Conservation (phyloP, 2,329 filamentous ascomycete genomes). For the Neofusicoccum sp. region DNA sequence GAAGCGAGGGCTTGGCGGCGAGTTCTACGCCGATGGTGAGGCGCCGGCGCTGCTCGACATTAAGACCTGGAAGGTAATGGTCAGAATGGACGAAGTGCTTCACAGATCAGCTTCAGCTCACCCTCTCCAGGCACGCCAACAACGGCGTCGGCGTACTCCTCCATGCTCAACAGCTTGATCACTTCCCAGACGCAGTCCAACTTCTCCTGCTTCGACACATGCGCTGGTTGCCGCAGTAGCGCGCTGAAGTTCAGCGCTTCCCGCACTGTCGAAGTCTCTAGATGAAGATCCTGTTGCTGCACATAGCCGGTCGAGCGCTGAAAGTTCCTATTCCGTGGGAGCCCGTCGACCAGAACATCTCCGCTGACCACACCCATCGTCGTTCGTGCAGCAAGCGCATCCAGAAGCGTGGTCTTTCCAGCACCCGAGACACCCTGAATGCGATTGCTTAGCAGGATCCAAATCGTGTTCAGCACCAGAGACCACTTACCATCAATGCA, state of each 20-base stretch:
- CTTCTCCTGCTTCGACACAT: conserved; percentile 75
- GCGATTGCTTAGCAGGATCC: conserved; percentile 52
- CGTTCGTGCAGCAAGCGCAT: conserved; percentile 81
- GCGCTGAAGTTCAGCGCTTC: conserved; percentile 88
- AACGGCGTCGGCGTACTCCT: conserved; percentile 84
- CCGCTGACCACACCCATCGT: conserved; percentile 88
- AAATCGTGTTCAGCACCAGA: background rate
- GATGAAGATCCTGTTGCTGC: conserved; percentile 89
- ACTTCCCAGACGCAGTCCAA: conserved; percentile 86
- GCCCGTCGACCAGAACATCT: conserved; percentile 81
- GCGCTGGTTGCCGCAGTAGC: conserved; percentile 77
- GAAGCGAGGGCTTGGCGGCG: conserved; percentile 84
- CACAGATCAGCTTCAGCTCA: conserved; percentile 19
- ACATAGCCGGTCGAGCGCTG: conserved; percentile 92
- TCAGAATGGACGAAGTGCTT: background rate
- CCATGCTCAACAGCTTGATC: conserved; percentile 88
- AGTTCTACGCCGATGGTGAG: conserved; percentile 96
- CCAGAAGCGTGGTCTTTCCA: conserved; percentile 90
- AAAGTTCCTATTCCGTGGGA: conserved; percentile 76
- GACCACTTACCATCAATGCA: conserved; percentile 64
- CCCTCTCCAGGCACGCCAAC: conserved; percentile 90
- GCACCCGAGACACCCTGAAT: conserved; percentile 87
- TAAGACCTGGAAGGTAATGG: conserved; percentile 38
- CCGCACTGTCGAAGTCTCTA: conserved; percentile 81
- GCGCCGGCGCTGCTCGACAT: conserved; percentile 69